These are phyloP conservation scores for Gossypium ekmanianum DNA, from an alignment of 345 rosid genomes.

Conservation along the genomic window DNA sequence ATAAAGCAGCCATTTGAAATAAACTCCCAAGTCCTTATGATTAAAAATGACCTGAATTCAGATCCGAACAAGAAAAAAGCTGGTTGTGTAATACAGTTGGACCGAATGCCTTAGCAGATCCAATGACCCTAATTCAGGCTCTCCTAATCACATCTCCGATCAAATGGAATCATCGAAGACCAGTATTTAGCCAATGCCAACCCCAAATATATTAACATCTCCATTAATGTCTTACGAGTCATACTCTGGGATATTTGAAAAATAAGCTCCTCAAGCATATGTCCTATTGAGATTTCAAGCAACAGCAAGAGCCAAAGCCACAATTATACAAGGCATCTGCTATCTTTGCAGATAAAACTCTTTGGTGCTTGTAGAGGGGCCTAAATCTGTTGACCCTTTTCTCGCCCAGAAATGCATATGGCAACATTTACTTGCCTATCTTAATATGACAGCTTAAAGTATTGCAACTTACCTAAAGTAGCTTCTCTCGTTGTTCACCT, in stretches of 20 bases:
- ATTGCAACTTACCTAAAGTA: slow-evolving; percentile 62
- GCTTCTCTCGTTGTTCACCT: slow-evolving; percentile 69
- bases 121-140: neutral
- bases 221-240: neutral
- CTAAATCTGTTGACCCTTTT: neutral
- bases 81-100: neutral
- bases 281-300: neutral
- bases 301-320: neutral
- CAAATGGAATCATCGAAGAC: neutral
- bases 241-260: neutral
- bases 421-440: neutral
- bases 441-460: neutral
- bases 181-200: neutral
- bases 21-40: neutral
- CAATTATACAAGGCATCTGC: neutral
- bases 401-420: neutral
- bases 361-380: neutral
- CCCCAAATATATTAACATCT: neutral
- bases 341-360: neutral
- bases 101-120: neutral
- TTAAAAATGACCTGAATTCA: neutral
- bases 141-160: neutral
- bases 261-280: slow-evolving; percentile 2
- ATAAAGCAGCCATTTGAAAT: neutral
- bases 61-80: neutral